Percentiles rank a stretch among this genome's conserved stretches.
These are phyloP conservation scores for Blastobotrys robertii DNA, from an alignment of 805 yeast genomes.

Conservation along the genomic window DNA sequence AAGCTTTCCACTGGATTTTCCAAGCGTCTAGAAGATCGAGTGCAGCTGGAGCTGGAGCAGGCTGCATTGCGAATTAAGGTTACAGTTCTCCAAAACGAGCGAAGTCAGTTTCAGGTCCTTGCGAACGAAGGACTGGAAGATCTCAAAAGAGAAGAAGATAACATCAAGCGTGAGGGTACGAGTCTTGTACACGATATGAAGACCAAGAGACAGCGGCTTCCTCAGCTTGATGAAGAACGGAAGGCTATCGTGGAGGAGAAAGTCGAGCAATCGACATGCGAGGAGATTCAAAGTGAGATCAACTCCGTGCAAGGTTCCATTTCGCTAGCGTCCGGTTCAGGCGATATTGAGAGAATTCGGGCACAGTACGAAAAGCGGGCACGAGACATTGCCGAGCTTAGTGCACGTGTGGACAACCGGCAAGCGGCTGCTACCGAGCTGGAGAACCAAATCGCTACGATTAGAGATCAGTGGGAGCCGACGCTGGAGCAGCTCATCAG, in stretches of 20 bases:
- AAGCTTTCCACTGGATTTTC: not conserved
- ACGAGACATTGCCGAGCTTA: conserved; percentile 30
- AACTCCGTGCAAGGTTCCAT: not conserved
- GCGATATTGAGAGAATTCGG: not conserved
- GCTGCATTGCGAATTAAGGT: not conserved
- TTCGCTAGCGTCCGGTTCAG: not conserved
- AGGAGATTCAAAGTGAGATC: not conserved
- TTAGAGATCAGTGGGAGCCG: conserved; percentile 50
- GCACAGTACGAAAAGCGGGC: conserved; percentile 34
- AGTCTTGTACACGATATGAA: too few relatives aligned
- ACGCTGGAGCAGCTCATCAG: conserved; percentile 43
- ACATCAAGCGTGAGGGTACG: not conserved
- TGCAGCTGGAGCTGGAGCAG: not conserved
- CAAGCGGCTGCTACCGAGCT: conserved; percentile 18
- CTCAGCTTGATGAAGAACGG: not conserved
- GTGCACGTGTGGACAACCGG: conserved; percentile 4
- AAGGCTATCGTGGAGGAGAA: conserved; percentile 1
- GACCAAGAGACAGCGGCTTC: not conserved
- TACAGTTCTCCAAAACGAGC: not conserved
- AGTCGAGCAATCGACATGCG: not conserved
- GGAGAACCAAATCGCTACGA: conserved; percentile 30
- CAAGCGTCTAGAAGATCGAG: not conserved
- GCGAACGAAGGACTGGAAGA: conserved; percentile 2
- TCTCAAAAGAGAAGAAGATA: conserved; percentile 3
- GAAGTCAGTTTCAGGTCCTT: not conserved